Evolutionary conservation across 2,329 filamentous ascomycete species (phyloP).

Genomic region (Coniella lustricola): DNA sequence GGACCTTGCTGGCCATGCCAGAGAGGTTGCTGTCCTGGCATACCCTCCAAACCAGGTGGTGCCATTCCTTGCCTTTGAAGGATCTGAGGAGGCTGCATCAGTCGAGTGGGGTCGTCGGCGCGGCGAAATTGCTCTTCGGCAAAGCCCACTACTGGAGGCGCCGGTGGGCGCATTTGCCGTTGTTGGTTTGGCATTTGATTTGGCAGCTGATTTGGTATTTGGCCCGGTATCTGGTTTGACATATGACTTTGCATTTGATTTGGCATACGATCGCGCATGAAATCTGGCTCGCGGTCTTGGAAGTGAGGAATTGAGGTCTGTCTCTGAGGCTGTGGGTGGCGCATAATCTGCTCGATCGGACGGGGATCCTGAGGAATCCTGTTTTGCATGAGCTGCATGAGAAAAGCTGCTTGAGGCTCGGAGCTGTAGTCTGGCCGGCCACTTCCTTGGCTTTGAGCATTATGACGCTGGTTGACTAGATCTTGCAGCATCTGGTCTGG

Average conservation of each 20-base stretch:
- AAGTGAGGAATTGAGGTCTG: constrained; percentile 40
- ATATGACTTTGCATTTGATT: constrained; percentile 27
- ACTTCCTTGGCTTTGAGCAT: constrained; percentile 43
- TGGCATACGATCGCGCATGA: constrained; percentile 31
- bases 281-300: constrained; percentile 44
- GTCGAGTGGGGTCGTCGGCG: constrained; percentile 39
- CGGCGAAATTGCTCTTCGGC: constrained; percentile 48
- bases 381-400: constrained; percentile 74
- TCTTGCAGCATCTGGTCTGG: constrained; percentile 57
- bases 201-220: constrained; percentile 22
- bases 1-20: constrained; percentile 39
- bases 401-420: constrained; percentile 60
- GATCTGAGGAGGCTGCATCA: constrained; percentile 55
- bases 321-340: constrained; percentile 45
- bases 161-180: constrained; percentile 37
- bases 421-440: constrained; percentile 37
- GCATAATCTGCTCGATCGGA: constrained; percentile 46
- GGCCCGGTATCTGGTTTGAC: too few species aligned
- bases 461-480: constrained; percentile 52
- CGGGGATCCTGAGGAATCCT: constrained; percentile 42
- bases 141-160: constrained; percentile 38
- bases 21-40: constrained; percentile 49
- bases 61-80: constrained; percentile 39
- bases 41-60: constrained; percentile 48
- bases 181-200: constrained; percentile 27